Evolutionary conservation across 208 protist genomes (phyloP).

Genomic region (Endotrypanum monterogeii): DNA sequence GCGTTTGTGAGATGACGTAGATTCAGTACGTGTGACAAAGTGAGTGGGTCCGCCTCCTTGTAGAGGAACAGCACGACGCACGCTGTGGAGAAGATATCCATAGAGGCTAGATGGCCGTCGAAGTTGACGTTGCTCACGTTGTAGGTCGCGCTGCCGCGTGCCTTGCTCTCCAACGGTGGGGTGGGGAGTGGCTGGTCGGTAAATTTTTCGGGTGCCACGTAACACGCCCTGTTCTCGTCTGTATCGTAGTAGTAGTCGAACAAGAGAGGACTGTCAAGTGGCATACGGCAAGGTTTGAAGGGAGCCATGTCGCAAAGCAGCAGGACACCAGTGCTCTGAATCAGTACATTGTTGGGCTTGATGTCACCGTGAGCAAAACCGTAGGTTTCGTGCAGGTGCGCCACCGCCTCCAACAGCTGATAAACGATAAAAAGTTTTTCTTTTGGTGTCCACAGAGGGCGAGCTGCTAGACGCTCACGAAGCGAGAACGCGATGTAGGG

Average conservation of each 20-base stretch:
- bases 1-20: conserved; percentile 36
- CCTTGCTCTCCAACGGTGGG: conserved; percentile 26
- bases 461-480: conserved; percentile 66
- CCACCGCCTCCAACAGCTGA: conserved; percentile 72
- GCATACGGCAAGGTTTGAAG: conserved; percentile 79
- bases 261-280: conserved; percentile 67
- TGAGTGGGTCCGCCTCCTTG: conserved; percentile 70
- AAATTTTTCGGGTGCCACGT: conserved; percentile 88
- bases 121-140: conserved; percentile 63
- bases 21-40: conserved; percentile 58
- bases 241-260: conserved; percentile 92
- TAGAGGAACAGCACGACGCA: conserved; percentile 77
- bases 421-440: conserved; percentile 67
- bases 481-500: conserved; percentile 79
- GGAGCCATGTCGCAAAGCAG: conserved; percentile 84
- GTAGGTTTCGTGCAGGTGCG: conserved; percentile 79
- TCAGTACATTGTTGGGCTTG: conserved; percentile 87
- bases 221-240: conserved; percentile 80
- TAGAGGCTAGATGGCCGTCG: conserved; percentile 59
- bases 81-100: conserved; percentile 86
- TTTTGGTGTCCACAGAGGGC: conserved; percentile 48
- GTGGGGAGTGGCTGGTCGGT: conserved; percentile 34
- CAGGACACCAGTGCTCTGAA: conserved; percentile 72
- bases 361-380: conserved; percentile 86
- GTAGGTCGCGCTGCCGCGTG: conserved; percentile 21